Base-by-base conservation (phyloP, 192 early-diverging fungal genomes). In the Pilaira anomala region DNA sequence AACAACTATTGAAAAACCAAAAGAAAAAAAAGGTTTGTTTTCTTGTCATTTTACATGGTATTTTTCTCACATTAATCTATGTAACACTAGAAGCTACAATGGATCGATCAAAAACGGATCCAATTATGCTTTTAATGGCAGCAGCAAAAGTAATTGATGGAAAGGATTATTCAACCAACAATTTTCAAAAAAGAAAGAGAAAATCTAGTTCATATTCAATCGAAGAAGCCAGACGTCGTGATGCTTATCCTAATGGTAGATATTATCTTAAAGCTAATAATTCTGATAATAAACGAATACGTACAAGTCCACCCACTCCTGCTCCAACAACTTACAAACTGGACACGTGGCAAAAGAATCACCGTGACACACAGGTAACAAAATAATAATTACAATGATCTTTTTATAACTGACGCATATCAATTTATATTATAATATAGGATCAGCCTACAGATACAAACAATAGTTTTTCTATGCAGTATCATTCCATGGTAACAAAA, bases 61-160 rank as follows among this genome's bases (percentile, higher is more conserved):
- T n/a, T 36, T 42, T 57, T 42, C 56, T 58, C 56, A 58, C 40
- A 58, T 58, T 22, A 57, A 24, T 57, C 41, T 18, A 58, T 40
- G 40, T 58, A 39, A 24, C 56, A 58, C 56, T 16, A 39, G 28
- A n/a, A n/a, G n/a, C n/a, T n/a, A n/a, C n/a, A 18, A 55, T 28
- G 30, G 33, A 64, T 64, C 63, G 5, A 36, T 36, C 42, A 42
- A 51, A 64, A 55, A 55, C 29, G 40, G 68, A 69, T 63, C 68
- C 68, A 22, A 69, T 69, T 24, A 62, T 69, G 51, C 30, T 69
- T 29, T 29, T 69, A 8, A 55, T 53, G 52, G 68, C 68, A 22
- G 68, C 68, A 24, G 68, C 68, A 13, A 54, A 62, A 29, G 61
- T 55, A 14, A 61, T 69, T 29, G 51, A 54, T 44, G 63, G 42